Percentiles rank a stretch among this genome's conserved stretches.
phyloP scores from a whole-genome alignment of 371 early-diverging fungal genomes.

The Phascolomyces articulosus region DNA sequence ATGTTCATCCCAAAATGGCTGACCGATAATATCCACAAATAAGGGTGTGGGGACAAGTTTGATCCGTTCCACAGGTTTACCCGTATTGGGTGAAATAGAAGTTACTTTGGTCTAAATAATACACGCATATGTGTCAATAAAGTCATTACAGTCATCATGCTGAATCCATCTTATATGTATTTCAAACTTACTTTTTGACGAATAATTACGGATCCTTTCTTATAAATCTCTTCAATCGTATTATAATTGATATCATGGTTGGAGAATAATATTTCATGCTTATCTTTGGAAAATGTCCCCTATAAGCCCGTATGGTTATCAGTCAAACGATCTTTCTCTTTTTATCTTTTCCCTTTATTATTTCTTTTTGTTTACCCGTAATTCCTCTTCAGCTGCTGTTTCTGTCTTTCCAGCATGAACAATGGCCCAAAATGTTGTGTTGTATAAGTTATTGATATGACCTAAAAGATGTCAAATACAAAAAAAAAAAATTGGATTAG shows the following conservation, averaged over 20 bases:
- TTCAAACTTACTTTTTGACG: conserved; percentile 50
- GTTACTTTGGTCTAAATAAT: conserved; percentile 41
- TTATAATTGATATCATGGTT: conserved; percentile 90
- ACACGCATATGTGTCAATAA: too few species aligned
- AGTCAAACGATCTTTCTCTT: too few species aligned
- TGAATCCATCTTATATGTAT: background rate
- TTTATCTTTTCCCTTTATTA: too few species aligned
- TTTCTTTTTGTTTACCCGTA: conserved; percentile 50
- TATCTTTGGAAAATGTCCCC: conserved; percentile 83
- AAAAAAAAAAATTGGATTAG: too few species aligned
- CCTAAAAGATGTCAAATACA: conserved; percentile 43
- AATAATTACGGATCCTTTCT: conserved; percentile 85
- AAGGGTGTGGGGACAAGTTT: conserved; percentile 53
- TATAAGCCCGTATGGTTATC: conserved; percentile 11
- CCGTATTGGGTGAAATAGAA: conserved; percentile 37
- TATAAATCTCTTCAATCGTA: conserved; percentile 75
- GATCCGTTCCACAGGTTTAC: conserved; percentile 31
- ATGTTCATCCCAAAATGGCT: conserved; percentile 78
- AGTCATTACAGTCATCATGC: background rate
- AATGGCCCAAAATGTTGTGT: conserved; percentile 93
- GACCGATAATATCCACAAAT: conserved; percentile 87
- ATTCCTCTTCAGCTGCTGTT: conserved; percentile 66
- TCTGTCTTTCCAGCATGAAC: conserved; percentile 75
- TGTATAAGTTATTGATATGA: conserved; percentile 90
- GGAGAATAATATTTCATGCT: conserved; percentile 89